These are phyloP conservation scores for Eucommia ulmoides DNA, from an alignment of 257 asterid species.

Conservation along the genomic window DNA sequence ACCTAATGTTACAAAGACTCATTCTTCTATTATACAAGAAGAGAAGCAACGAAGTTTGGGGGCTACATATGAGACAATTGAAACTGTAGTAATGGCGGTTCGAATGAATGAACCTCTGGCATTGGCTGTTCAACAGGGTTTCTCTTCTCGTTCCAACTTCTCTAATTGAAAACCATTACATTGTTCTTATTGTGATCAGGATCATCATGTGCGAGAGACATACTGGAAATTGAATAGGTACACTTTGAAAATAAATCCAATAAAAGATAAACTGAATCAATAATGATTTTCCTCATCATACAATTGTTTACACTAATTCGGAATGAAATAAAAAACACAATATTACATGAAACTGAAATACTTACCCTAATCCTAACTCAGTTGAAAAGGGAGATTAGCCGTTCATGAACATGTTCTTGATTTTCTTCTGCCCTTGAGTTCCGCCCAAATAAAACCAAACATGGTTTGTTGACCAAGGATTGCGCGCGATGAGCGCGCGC, in stretches of 20 bases:
- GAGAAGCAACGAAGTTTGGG: background rate
- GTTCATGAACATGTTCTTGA: too few species aligned
- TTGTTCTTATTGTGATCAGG: slow-evolving; percentile 1
- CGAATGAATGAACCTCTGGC: background rate
- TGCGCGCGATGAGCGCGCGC: too few species aligned
- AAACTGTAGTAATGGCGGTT: background rate
- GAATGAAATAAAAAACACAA: too few species aligned
- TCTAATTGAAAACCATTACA: slow-evolving; percentile 4
- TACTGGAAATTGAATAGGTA: background rate
- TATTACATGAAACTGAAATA: too few species aligned
- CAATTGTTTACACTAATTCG: too few species aligned
- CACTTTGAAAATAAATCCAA: background rate
- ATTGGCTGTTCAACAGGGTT: background rate
- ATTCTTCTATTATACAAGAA: background rate
- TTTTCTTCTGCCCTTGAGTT: too few species aligned
- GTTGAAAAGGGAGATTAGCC: too few species aligned
- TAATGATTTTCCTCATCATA: too few species aligned
- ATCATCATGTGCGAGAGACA: slow-evolving; percentile 1
- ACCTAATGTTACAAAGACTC: background rate
- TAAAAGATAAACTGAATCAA: too few species aligned
- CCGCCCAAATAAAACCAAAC: too few species aligned
- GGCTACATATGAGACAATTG: background rate
- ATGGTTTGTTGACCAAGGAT: too few species aligned
- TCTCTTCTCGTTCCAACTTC: background rate
- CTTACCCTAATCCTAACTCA: too few species aligned